Base-by-base conservation (phyloP, 75 land plant genomes). In the Cupressus sempervirens region DNA sequence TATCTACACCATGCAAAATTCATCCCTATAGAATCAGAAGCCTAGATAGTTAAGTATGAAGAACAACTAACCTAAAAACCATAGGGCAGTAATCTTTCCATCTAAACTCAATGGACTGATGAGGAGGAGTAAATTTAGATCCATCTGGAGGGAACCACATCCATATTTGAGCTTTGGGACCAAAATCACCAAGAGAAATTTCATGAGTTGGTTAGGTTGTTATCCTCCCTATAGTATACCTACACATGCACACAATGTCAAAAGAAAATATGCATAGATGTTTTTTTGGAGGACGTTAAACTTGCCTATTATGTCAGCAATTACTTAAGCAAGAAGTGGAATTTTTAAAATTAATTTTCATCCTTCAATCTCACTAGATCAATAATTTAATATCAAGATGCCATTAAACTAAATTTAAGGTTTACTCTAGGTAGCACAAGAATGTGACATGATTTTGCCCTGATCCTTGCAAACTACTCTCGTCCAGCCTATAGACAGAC, bases 81-180 rank as follows among this genome's bases (percentile, higher is more conserved):
- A 89, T 85, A 1, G 94, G 94, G 83, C 94, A 93, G 86, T 92
- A 93, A 80, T 92, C 94, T 83, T 92, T 93, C 94, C 93, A 92
- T 84, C 83, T 92, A 76, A 93, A 93, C 26, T 93, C 94, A n/a
- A 68, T 79, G 26, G 93, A 91, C 50, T 88, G 86, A 67, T 93
- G 94, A 50, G 93, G 87, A 75, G 93, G 93, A n/a, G 94, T 92
- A 62, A 90, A 35, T 80, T 93, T 85, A 26, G 94, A 92, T 12
- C n/a, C n/a, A n/a, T n/a, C n/a, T n/a, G n/a, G n/a, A n/a, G n/a
- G n/a, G n/a, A n/a, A n/a, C n/a, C n/a, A n/a, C n/a, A n/a, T n/a
- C n/a, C n/a, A n/a, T n/a, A n/a, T n/a, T n/a, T n/a, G n/a, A n/a
- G n/a, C n/a, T n/a, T n/a, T n/a, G n/a, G n/a, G n/a, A n/a, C n/a